phyloP scores from a whole-genome alignment of 2,329 filamentous ascomycete genomes.

The Fusarium oligoseptatum region DNA sequence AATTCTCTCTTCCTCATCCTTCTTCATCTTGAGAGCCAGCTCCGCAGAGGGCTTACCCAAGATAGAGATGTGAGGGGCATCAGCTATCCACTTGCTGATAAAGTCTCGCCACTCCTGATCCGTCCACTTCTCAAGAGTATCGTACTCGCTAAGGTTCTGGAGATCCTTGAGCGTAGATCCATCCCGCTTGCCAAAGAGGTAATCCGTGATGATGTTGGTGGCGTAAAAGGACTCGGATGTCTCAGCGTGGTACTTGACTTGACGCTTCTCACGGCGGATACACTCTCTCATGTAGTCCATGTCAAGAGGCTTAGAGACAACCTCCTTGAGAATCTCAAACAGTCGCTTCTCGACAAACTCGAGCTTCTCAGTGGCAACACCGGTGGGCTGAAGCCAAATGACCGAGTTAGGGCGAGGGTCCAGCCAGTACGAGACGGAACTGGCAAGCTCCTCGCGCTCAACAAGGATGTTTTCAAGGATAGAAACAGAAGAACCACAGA shows the following conservation, averaged over 20 bases:
- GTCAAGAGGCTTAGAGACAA: constrained; percentile 83
- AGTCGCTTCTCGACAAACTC: constrained; percentile 87
- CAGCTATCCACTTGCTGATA: constrained; percentile 84
- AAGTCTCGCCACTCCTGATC: constrained; percentile 88
- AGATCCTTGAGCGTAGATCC: constrained; percentile 80
- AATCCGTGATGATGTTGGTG: constrained; percentile 89
- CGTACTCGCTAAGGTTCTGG: constrained; percentile 69
- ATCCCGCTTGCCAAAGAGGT: constrained; percentile 88
- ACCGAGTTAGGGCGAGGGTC: constrained; percentile 85
- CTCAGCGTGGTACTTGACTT: constrained; percentile 87
- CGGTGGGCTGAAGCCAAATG: constrained; percentile 87
- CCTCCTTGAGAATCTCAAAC: constrained; percentile 85
- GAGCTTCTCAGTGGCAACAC: constrained; percentile 89
- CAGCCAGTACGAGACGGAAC: constrained; percentile 83
- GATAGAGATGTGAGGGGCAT: constrained; percentile 88
- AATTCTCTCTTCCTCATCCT: constrained; percentile 82
- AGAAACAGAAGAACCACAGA: constrained; percentile 93
- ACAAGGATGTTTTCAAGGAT: constrained; percentile 93
- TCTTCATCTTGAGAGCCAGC: constrained; percentile 84
- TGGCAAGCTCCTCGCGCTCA: constrained; percentile 92
- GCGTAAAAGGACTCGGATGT: constrained; percentile 85
- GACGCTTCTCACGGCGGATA: constrained; percentile 82
- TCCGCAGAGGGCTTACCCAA: constrained; percentile 87
- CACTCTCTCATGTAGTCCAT: constrained; percentile 93
- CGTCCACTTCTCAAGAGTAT: constrained; percentile 81